Conservation (phyloP, 108 stramenopile genomes). For the Nitzschia sp. region DNA sequence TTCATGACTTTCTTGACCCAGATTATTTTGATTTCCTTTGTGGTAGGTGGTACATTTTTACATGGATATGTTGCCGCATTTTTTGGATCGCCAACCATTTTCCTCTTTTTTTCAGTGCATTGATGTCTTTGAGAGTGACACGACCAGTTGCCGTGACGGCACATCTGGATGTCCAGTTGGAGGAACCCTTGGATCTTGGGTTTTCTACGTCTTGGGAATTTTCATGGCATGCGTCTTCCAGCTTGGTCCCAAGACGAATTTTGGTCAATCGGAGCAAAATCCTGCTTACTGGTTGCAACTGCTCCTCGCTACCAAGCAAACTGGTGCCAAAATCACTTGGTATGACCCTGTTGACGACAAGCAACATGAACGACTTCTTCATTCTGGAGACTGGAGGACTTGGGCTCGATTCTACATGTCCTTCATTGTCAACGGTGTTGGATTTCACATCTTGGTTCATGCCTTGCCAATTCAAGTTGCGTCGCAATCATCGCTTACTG, state of each 20-base stretch:
- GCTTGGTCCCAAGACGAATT: conserved; percentile 32
- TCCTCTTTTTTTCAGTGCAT: conserved; percentile 1
- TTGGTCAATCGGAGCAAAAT: conserved; percentile 35
- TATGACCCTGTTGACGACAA: conserved; percentile 27
- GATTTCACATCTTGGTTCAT: conserved; percentile 43
- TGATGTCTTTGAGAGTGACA: conserved; percentile 17
- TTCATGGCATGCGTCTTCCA: conserved; percentile 30
- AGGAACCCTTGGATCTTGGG: conserved; percentile 32
- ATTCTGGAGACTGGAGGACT: neutral
- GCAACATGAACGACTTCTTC: neutral
- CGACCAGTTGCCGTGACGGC: conserved; percentile 17
- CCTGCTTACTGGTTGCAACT: conserved; percentile 26
- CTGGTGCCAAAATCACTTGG: conserved; percentile 22
- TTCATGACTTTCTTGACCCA: conserved; percentile 34
- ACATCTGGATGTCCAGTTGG: conserved; percentile 21
- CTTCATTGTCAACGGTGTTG: conserved; percentile 35
- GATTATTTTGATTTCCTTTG: conserved; percentile 30
- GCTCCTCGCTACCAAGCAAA: conserved; percentile 22
- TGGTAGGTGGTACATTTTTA: conserved; percentile 8
- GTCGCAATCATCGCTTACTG: conserved; percentile 21
- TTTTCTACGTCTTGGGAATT: conserved; percentile 30
- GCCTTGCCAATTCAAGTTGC: conserved; percentile 43
- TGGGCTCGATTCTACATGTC: conserved; percentile 37
- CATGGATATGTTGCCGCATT: neutral
- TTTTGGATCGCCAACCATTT: neutral